Evolutionary conservation across 2,329 filamentous ascomycete species (phyloP).

Genomic region (Pseudogymnoascus destructans): DNA sequence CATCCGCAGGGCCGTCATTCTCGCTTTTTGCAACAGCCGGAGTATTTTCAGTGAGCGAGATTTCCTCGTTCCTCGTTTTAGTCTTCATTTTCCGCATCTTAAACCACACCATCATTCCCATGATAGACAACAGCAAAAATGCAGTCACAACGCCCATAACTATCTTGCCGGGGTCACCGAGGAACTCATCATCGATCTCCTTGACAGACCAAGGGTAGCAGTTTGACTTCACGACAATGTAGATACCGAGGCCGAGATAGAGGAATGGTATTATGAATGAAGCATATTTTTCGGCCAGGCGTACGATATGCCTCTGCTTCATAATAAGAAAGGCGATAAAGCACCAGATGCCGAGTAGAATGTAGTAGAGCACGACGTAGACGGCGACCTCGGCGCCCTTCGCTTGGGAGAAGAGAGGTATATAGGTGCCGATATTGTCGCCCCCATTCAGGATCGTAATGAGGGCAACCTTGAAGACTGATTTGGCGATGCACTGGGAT

Average conservation of each 20-base stretch:
- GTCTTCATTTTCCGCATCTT: background rate
- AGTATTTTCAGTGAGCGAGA: background rate
- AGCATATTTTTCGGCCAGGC: slow-evolving; percentile 17
- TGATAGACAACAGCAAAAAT: background rate
- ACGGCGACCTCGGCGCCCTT: slow-evolving; percentile 25
- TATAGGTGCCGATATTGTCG: slow-evolving; percentile 28
- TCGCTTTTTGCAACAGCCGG: background rate
- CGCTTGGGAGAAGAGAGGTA: slow-evolving; percentile 27
- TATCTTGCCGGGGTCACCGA: slow-evolving; percentile 9
- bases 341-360: slow-evolving; percentile 26
- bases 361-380: slow-evolving; percentile 26
- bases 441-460: slow-evolving; percentile 28
- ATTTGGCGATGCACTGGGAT: slow-evolving; percentile 11
- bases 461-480: slow-evolving; percentile 23
- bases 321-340: slow-evolving; percentile 24
- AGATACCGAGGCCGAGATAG: slow-evolving; percentile 26
- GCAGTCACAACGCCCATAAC: background rate
- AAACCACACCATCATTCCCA: background rate
- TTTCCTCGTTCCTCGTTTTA: background rate
- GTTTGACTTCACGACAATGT: slow-evolving; percentile 25
- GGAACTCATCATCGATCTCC: slow-evolving; percentile 22
- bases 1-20: background rate
- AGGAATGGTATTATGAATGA: slow-evolving; percentile 23
- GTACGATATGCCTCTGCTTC: slow-evolving; percentile 25
- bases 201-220: slow-evolving; percentile 28